Base-by-base conservation (phyloP, 305 asterid species). In the Stenogyne calaminthoides region DNA sequence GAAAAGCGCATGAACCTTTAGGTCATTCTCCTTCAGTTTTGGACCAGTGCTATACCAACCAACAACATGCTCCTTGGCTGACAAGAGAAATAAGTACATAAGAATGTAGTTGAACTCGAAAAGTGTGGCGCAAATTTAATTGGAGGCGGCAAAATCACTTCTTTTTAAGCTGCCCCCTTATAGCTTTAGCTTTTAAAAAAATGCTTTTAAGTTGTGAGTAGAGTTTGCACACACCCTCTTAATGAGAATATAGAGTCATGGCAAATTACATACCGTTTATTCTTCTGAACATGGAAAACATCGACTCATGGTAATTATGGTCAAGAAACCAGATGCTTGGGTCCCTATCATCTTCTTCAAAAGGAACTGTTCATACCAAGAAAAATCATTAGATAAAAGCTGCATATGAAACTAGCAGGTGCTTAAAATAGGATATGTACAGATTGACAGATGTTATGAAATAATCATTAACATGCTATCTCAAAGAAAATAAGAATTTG, bases 31-130 rank as follows among this genome's bases (percentile, higher is more conserved):
- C 79, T 88, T 81, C 58, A 93, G 89, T 69, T 93, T 93, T 16
- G 98, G 98, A 32, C 98, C 98, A 44, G 97, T 91, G 87, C 97
- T 93, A 66, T 93, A 93, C 98, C 98, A 93, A 55, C 98, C 98
- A 80, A 93, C 95, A 14, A 93, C 97, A 74, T 93, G 98, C 89
- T 93, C 98, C 89, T 93, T 93, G 64, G 97, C 98, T 93, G 93
- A 78, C 14, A 80, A 34, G 55, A 70, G 61, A 58, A 27, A 37
- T 11, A 47, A 29, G 70, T 25, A 59, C 66, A 69, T 76, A 55
- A 54, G 77, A 67, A 42, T 51, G 73, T 56, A 37, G 15, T 20
- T 29, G 59, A 76, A 65, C 58, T 1, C 49, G 22, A 0, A n/a
- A 58, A 52, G 7, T 12, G 9, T 6, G 29, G 29, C 4, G 36